A percentile compares a stretch with the other conserved stretches of the same genome.
phyloP scores from a whole-genome alignment of 768 basidiomycete genomes.

The Amanita rimosa region DNA sequence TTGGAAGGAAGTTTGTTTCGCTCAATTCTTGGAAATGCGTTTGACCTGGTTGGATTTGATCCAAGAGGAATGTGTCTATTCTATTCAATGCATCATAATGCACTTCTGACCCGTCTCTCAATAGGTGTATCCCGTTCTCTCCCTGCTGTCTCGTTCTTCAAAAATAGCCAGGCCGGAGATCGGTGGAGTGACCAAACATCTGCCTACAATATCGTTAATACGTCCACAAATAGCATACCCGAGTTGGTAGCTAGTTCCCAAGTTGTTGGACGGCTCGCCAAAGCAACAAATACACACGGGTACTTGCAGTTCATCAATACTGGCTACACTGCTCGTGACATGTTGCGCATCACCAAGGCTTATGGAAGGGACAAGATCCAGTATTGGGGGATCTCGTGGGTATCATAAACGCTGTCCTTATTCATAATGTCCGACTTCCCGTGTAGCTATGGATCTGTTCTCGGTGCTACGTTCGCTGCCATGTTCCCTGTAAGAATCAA shows the following conservation, averaged over 20 bases:
- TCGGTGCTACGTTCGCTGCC: constrained; percentile 14
- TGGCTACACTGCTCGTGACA: constrained; percentile 18
- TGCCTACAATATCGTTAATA: neutral
- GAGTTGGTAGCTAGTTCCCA: neutral
- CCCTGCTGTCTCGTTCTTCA: neutral
- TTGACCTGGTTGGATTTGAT: constrained; percentile 37
- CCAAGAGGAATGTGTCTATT: constrained; percentile 15
- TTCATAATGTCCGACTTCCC: too few species aligned
- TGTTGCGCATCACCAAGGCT: constrained; percentile 14
- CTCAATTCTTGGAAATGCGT: constrained; percentile 27
- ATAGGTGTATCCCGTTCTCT: neutral
- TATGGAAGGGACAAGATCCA: constrained; percentile 20
- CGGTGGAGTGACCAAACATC: neutral
- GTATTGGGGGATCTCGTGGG: constrained; percentile 20
- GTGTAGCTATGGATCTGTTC: constrained; percentile 12
- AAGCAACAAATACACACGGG: constrained; percentile 8
- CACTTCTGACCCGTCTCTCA: neutral
- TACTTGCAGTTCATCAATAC: constrained; percentile 22
- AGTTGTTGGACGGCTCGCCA: neutral
- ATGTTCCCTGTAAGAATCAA: constrained; percentile 11
- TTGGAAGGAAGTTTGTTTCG: constrained; percentile 15
- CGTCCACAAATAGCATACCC: neutral
- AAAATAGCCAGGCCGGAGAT: neutral
- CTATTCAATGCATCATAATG: neutral
- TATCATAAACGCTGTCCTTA: neutral